phyloP scores from a whole-genome alignment of 2,329 filamentous ascomycete genomes.

The Scedosporium boydii region DNA sequence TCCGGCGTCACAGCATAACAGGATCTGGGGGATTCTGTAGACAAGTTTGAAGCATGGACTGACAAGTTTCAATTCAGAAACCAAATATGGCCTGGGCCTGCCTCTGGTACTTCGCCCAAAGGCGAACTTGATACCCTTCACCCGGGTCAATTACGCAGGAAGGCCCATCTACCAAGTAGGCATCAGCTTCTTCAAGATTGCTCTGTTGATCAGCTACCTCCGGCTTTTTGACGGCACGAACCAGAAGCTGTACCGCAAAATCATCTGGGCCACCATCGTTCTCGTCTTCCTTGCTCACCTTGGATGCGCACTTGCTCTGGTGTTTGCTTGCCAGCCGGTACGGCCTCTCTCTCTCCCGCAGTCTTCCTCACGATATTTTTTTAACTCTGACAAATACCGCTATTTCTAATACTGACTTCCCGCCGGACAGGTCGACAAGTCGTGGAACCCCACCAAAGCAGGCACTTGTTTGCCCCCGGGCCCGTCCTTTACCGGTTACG shows the following conservation, averaged over 20 bases:
- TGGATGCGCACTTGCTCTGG: constrained; percentile 35
- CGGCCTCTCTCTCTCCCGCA: constrained; percentile 6
- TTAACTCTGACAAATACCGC: background rate
- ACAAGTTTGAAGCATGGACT: background rate
- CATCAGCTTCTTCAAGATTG: constrained; percentile 47
- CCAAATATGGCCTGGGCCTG: constrained; percentile 42
- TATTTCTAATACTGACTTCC: constrained; percentile 2
- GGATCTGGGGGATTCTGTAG: no score
- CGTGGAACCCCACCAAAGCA: constrained; percentile 30
- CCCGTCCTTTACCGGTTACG: constrained; percentile 41
- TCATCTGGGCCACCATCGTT: constrained; percentile 34
- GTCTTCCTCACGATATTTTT: background rate
- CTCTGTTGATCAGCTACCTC: constrained; percentile 41
- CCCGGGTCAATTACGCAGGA: constrained; percentile 40
- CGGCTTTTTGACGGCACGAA: constrained; percentile 39
- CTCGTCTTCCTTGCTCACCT: constrained; percentile 36
- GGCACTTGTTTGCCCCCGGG: constrained; percentile 36
- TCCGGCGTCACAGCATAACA: no score
- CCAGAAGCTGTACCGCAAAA: constrained; percentile 29
- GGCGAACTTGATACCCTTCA: constrained; percentile 33
- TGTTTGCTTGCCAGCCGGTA: constrained; percentile 41
- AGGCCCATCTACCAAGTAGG: constrained; percentile 45
- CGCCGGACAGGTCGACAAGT: constrained; percentile 25
- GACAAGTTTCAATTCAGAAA: constrained; percentile 26
- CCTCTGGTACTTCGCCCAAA: constrained; percentile 32